Evolutionary conservation across 306 rosid species (phyloP).

Genomic region (Coriaria nepalensis): DNA sequence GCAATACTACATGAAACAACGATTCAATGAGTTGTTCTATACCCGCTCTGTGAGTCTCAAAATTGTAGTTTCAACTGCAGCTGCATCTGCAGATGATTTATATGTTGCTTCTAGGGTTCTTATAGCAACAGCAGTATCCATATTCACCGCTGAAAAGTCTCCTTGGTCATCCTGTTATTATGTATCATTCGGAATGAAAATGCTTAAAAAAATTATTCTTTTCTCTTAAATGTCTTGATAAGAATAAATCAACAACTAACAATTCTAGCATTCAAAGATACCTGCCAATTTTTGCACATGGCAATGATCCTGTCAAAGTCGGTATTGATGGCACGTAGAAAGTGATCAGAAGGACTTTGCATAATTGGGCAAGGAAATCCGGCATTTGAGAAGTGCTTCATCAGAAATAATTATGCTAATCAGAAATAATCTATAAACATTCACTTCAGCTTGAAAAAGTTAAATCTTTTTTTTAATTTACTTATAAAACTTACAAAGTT

Average conservation of each 20-base stretch:
- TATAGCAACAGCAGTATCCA: constrained; percentile 99
- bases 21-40: neutral
- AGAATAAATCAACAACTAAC: neutral
- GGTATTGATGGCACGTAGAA: constrained; percentile 89
- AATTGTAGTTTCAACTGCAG: constrained; percentile 84
- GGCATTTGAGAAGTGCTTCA: constrained; percentile 97
- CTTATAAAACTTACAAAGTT: neutral
- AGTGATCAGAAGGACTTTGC: constrained; percentile 99
- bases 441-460: neutral
- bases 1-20: neutral
- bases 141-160: constrained; percentile 86
- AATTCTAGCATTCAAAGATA: constrained; percentile 12
- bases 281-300: constrained; percentile 99
- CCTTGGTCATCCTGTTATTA: constrained; percentile 81
- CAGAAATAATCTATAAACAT: neutral
- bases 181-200: constrained; percentile 7
- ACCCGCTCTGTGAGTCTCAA: constrained; percentile 82
- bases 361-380: constrained; percentile 99
- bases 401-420: constrained; percentile 18
- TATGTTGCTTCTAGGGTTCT: constrained; percentile 97
- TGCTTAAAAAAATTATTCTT: no score
- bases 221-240: neutral
- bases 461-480: neutral
- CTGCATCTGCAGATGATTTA: constrained; percentile 90
- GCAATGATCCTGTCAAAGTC: constrained; percentile 96